Conservation (phyloP, 2,329 filamentous ascomycete species). For the Aschersonia sp. region DNA sequence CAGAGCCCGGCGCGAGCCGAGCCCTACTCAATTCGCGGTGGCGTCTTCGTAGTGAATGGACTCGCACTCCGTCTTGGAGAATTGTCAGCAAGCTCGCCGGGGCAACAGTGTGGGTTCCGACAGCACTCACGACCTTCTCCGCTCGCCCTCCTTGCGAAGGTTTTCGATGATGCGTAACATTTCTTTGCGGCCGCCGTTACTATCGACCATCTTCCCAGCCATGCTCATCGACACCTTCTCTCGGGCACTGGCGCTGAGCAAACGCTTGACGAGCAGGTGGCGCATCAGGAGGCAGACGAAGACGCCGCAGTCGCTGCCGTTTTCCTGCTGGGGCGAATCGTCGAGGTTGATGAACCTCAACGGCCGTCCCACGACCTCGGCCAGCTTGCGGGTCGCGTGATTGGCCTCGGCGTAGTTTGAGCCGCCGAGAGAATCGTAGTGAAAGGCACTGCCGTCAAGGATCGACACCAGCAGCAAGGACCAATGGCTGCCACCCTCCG, state of each 20-base stretch:
- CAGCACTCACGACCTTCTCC: constrained; percentile 58
- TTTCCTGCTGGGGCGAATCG: constrained; percentile 83
- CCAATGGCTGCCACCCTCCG: constrained; percentile 93
- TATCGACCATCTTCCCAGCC: constrained; percentile 71
- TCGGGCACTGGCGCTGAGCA: constrained; percentile 63
- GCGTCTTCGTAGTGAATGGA: constrained; percentile 22
- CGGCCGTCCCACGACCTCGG: constrained; percentile 47
- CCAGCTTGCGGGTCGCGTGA: constrained; percentile 53
- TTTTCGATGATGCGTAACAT: constrained; percentile 83
- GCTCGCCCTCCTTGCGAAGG: constrained; percentile 74
- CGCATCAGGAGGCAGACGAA: constrained; percentile 95
- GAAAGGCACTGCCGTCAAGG: constrained; percentile 83
- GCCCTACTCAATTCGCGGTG: constrained; percentile 28
- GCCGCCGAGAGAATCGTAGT: constrained; percentile 79
- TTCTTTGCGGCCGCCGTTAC: constrained; percentile 66
- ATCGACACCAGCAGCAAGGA: constrained; percentile 79
- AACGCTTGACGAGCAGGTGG: constrained; percentile 71
- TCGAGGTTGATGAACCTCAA: constrained; percentile 68
- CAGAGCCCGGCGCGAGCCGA: constrained; percentile 14
- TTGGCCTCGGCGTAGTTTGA: constrained; percentile 64
- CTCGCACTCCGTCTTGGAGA: constrained; percentile 20
- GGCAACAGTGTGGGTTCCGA: background rate
- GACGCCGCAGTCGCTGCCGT: constrained; percentile 85
- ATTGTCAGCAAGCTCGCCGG: background rate
- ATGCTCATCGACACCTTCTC: constrained; percentile 94